These are phyloP conservation scores for Medicago lupulina DNA, from an alignment of 306 rosid genomes.

Conservation along the genomic window DNA sequence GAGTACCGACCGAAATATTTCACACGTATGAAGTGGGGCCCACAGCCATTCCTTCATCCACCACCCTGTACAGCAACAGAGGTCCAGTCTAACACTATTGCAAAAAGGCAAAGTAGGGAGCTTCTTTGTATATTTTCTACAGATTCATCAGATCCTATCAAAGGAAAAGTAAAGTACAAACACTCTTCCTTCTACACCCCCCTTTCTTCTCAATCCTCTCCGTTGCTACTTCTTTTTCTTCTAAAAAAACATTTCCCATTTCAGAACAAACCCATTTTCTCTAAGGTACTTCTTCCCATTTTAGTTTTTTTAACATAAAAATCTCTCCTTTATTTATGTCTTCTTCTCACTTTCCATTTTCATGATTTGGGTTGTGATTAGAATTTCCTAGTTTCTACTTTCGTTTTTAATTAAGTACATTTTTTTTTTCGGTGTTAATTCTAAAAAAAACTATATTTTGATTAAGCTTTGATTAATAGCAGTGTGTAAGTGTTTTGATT, in stretches of 20 bases:
- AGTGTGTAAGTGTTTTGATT: neutral
- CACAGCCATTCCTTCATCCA: constrained; percentile 36
- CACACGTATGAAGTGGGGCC: constrained; percentile 51
- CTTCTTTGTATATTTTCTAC: constrained; percentile 59
- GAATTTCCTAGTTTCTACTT: neutral
- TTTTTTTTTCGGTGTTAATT: neutral
- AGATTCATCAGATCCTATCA: constrained; percentile 80
- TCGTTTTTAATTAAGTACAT: neutral
- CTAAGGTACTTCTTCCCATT: constrained; percentile 42
- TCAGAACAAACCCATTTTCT: constrained; percentile 20
- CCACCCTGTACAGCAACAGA: constrained; percentile 40
- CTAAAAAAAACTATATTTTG: too few species aligned
- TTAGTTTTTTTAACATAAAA: constrained; percentile 5
- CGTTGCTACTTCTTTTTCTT: constrained; percentile 28
- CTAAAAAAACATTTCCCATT: neutral
- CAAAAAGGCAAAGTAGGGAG: constrained; percentile 36
- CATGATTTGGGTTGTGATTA: neutral
- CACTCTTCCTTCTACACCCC: neutral
- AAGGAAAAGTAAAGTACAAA: neutral
- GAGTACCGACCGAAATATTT: neutral
- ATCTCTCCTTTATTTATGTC: constrained; percentile 6
- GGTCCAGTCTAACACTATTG: constrained; percentile 39
- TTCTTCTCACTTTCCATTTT: neutral
- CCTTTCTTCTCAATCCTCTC: constrained; percentile 25
- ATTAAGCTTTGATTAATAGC: too few species aligned